Percentiles rank a stretch among this genome's conserved stretches.
These are phyloP conservation scores for Saturnispora silvae DNA, from an alignment of 805 yeast species.

Conservation along the genomic window DNA sequence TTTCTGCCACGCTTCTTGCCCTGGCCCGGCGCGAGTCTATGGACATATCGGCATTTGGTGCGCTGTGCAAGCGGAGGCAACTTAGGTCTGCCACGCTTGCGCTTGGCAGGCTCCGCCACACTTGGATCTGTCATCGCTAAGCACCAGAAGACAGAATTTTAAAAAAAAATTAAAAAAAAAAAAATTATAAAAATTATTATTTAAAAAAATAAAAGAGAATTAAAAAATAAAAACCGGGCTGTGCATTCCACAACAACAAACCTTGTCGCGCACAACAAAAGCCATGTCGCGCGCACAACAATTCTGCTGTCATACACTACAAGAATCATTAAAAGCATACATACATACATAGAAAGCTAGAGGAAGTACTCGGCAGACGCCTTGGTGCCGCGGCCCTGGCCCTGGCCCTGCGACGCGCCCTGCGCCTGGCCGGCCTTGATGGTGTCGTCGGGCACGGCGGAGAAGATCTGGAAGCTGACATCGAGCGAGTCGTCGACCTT, in stretches of 20 bases:
- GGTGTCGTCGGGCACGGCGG: slow-evolving; percentile 86
- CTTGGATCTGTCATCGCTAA: neutral
- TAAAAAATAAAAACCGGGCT: neutral
- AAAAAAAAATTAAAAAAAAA: neutral
- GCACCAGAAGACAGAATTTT: neutral
- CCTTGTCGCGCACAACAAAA: too few species aligned
- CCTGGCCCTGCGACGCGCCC: too few species aligned
- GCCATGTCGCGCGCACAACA: too few species aligned
- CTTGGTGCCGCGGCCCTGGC: too few species aligned
- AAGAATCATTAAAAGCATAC: too few species aligned
- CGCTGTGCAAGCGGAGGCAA: slow-evolving; percentile 21
- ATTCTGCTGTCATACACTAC: too few species aligned
- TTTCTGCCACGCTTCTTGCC: slow-evolving; percentile 14
- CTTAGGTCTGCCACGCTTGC: slow-evolving; percentile 23
- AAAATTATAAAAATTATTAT: neutral
- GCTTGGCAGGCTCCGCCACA: slow-evolving; percentile 8
- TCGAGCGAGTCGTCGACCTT: slow-evolving; percentile 78
- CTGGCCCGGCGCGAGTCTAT: slow-evolving; percentile 7
- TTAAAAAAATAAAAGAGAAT: neutral
- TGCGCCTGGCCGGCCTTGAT: too few species aligned
- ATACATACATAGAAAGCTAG: too few species aligned
- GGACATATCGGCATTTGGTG: slow-evolving; percentile 18
- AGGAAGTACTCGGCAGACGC: slow-evolving; percentile 30
- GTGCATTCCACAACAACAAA: too few species aligned
- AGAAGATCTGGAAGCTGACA: slow-evolving; percentile 87